Conservation (phyloP, 2,329 filamentous ascomycete species). For the Paraphaeosphaeria minitans region DNA sequence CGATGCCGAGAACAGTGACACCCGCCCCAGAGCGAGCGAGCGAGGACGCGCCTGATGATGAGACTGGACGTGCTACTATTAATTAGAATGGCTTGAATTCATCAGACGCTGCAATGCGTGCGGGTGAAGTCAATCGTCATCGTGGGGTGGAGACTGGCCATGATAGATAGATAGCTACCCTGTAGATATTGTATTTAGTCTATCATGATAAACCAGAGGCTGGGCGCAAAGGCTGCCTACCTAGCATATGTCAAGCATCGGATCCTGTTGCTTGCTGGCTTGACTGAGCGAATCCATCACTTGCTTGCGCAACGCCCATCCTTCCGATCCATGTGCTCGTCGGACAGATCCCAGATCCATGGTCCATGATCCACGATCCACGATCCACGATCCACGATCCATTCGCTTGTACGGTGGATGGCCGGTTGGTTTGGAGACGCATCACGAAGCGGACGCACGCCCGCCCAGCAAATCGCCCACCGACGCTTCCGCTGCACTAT, state of each 20-base stretch:
- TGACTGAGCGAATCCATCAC: neutral
- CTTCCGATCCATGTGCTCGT: conserved; percentile 1
- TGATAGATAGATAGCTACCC: no score
- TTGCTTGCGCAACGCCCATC: neutral
- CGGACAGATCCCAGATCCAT: no score
- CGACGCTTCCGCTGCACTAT: conserved; percentile 5
- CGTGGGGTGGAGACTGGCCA: no score
- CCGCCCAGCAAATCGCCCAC: neutral
- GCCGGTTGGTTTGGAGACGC: conserved; percentile 7
- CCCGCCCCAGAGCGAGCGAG: conserved; percentile 1
- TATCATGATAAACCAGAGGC: neutral
- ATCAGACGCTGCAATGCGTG: neutral
- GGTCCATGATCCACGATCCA: no score
- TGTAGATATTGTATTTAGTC: no score
- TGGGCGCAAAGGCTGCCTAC: neutral
- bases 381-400: no score
- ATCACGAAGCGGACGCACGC: conserved; percentile 6
- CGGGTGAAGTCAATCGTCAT: neutral
- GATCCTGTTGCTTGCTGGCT: neutral
- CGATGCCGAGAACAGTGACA: neutral
- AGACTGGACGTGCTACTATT: neutral
- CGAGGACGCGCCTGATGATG: no score
- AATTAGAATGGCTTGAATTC: neutral
- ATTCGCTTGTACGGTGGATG: conserved; percentile 6
- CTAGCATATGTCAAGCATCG: neutral